These are phyloP conservation scores for Hypomontagnella submonticulosa DNA, from an alignment of 495 filamentous ascomycete species.

Conservation along the genomic window DNA sequence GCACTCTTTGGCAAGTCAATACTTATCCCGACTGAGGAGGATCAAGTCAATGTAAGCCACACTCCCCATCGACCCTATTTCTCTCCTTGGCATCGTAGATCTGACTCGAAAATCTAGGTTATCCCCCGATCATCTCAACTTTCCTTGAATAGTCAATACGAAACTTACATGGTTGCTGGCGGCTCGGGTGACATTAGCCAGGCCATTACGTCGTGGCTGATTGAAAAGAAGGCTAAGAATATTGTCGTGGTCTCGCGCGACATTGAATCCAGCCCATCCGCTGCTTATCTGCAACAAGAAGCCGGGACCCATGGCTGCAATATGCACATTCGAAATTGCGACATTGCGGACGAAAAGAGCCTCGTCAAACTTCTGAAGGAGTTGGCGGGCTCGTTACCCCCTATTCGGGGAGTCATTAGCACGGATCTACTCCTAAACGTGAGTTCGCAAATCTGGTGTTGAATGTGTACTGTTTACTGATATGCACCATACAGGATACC, in stretches of 20 bases:
- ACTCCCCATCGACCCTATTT: too few relatives aligned
- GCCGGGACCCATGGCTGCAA: constrained; percentile 2
- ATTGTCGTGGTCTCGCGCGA: constrained; percentile 47
- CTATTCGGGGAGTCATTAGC: constrained; percentile 60
- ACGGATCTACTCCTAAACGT: constrained; percentile 44
- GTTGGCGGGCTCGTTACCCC: constrained; percentile 47
- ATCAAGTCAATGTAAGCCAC: too few relatives aligned
- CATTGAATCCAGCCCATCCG: neutral
- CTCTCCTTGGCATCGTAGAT: too few relatives aligned
- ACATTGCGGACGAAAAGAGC: constrained; percentile 43
- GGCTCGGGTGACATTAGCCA: constrained; percentile 58
- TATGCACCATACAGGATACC: constrained; percentile 1
- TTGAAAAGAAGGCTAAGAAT: constrained; percentile 55
- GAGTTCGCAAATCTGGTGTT: neutral
- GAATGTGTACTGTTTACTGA: neutral
- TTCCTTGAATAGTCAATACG: too few relatives aligned
- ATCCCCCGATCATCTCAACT: too few relatives aligned
- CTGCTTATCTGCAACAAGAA: neutral
- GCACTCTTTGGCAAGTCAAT: too few relatives aligned
- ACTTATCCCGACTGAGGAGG: too few relatives aligned
- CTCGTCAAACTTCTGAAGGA: constrained; percentile 13
- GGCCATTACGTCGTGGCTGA: constrained; percentile 62
- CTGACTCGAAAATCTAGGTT: too few relatives aligned
- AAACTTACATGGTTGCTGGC: constrained; percentile 60
- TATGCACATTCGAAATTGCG: constrained; percentile 37